A percentile compares a stretch with the other conserved stretches of the same genome.
Conservation (phyloP, 169 alveolate genomes). For the Sarcocystis neurona region DNA sequence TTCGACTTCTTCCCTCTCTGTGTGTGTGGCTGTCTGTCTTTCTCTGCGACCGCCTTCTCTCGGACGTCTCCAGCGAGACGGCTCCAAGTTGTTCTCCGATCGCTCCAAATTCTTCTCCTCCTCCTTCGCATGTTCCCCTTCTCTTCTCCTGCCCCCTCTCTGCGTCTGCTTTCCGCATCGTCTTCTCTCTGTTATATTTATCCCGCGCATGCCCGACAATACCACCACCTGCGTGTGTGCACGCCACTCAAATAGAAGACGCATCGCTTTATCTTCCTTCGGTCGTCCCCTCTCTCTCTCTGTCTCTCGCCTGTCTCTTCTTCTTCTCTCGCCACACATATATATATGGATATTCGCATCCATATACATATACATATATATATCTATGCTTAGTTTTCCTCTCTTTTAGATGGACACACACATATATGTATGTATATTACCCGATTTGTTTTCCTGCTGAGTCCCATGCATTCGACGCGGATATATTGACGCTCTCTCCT, state of each 20-base stretch:
- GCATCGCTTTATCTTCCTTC: background rate
- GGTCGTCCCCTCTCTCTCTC: background rate
- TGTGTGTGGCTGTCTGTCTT: background rate
- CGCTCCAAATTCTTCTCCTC: background rate
- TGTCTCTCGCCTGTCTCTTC: no score
- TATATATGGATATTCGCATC: no score
- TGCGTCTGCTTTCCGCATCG: background rate
- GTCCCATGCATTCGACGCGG: no score
- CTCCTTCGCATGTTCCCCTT: no score
- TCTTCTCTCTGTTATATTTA: background rate
- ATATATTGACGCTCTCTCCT: no score
- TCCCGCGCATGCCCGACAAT: background rate
- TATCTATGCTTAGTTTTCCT: no score
- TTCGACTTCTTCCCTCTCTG: background rate
- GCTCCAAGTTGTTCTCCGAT: background rate
- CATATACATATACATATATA: no score
- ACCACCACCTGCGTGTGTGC: background rate
- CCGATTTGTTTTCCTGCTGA: no score
- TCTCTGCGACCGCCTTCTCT: background rate
- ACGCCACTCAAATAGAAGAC: background rate
- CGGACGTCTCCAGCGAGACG: background rate
- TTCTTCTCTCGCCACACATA: no score
- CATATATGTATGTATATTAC: no score
- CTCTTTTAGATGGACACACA: no score
- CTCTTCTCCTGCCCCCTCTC: no score